Percentiles rank a stretch among this genome's conserved stretches.
Evolutionary conservation across 169 alveolate genomes (phyloP).

Genomic region (Nephromyces sp.): DNA sequence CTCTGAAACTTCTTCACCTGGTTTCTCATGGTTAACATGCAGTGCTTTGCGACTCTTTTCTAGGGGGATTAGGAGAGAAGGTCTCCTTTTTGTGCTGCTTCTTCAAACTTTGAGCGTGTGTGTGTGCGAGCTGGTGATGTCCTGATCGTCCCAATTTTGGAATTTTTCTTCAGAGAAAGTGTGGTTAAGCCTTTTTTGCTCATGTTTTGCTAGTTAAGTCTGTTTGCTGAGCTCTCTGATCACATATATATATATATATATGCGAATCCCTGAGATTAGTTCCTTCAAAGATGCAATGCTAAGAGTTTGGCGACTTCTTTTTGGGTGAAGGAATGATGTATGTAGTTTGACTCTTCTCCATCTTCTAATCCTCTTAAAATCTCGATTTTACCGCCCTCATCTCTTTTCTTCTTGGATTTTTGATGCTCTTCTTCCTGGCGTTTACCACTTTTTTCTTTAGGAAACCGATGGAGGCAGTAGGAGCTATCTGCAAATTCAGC

Average conservation of each 20-base stretch:
- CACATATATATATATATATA: neutral
- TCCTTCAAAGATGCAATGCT: neutral
- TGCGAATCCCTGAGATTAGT: neutral
- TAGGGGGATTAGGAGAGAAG: too few species aligned
- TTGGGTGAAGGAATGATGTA: neutral
- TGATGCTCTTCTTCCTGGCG: neutral
- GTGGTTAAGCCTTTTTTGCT: too few species aligned
- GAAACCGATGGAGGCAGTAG: constrained; percentile 36
- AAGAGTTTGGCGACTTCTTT: neutral
- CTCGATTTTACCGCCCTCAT: neutral
- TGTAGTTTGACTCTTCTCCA: neutral
- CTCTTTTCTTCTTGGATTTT: neutral
- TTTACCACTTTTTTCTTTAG: neutral
- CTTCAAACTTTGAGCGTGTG: too few species aligned
- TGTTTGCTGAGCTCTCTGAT: too few species aligned
- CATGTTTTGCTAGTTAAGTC: too few species aligned
- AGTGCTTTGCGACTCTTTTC: too few species aligned
- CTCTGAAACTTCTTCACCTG: too few species aligned
- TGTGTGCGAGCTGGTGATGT: too few species aligned
- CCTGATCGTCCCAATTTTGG: too few species aligned
- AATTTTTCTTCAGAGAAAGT: too few species aligned
- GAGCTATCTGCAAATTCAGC: constrained; percentile 25
- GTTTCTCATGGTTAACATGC: too few species aligned
- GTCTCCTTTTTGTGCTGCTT: too few species aligned
- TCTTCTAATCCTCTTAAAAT: neutral